These are phyloP conservation scores for Phylloporus sp. DNA, from an alignment of 768 basidiomycete species.

Conservation along the genomic window DNA sequence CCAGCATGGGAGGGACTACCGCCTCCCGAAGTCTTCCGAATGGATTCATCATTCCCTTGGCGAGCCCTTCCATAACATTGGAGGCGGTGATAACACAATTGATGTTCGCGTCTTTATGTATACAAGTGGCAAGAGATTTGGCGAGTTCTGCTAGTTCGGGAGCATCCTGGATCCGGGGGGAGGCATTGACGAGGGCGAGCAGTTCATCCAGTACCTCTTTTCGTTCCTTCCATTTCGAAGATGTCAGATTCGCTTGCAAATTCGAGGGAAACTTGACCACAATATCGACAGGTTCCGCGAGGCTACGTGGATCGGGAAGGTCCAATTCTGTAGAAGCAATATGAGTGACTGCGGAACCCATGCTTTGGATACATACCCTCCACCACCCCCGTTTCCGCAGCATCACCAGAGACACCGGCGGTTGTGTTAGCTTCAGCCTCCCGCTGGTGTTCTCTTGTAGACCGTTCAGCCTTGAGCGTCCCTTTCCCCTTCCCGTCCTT, in stretches of 20 bases:
- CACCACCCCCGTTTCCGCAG: slow-evolving; percentile 43
- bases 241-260: slow-evolving; percentile 70
- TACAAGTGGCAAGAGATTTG: slow-evolving; percentile 72
- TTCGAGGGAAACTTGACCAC: slow-evolving; percentile 70
- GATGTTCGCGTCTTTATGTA: slow-evolving; percentile 89
- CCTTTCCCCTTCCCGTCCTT: slow-evolving; percentile 85
- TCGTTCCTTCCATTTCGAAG: slow-evolving; percentile 97
- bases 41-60: slow-evolving; percentile 69
- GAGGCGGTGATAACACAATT: slow-evolving; percentile 92
- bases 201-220: slow-evolving; percentile 89
- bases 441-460: slow-evolving; percentile 72
- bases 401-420: slow-evolving; percentile 33
- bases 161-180: slow-evolving; percentile 76
- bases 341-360: slow-evolving; percentile 6
- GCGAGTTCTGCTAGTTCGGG: slow-evolving; percentile 73
- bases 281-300: slow-evolving; percentile 81
- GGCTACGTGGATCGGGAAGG: slow-evolving; percentile 69
- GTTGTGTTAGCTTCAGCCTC: slow-evolving; percentile 54
- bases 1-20: slow-evolving; percentile 75
- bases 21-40: slow-evolving; percentile 74
- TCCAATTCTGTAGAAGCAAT: slow-evolving; percentile 39
- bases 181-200: slow-evolving; percentile 59
- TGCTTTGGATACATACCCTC: slow-evolving; percentile 41
- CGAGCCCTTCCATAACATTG: slow-evolving; percentile 78
- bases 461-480: slow-evolving; percentile 68